Evolutionary conservation across 1,284 basidiomycete species (phyloP), one percentile per base, ranked within the genome.

Genomic region (Fomitopsis pinicola): DNA sequence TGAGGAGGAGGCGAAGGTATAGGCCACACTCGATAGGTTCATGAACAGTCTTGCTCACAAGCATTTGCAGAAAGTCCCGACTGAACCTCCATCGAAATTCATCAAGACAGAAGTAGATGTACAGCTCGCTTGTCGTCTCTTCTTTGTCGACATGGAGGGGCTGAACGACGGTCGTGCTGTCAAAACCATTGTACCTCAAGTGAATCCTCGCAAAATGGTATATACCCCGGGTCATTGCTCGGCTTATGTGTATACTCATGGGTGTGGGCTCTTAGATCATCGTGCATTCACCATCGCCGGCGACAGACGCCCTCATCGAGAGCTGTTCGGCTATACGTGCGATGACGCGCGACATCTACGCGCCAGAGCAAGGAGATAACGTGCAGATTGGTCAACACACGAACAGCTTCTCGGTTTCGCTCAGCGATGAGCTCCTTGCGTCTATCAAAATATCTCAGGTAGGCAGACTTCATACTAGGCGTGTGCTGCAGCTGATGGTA

Each of bases 141-240:
- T 95, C 30, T 98, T 92, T 67, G 87, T 99, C 58, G 97, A 99
- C 71, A 88, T 99, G 85, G 94, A 97, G 67, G 97, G 97, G 33
- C 76, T 97, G 60, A 96, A 95, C 71, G 97, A 99, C 70, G 96
- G 97, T 1, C 89, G 96, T 63, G 95, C 97, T 6, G 89, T 98
- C 64, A 98, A 98, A 76, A 97, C 93, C 0, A 96, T 99, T 64
- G 88, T 99, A 12, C 94, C 97, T 2, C 95, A 98, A 77, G 87
- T 99, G 59, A 95, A 97, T 71, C 97, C 97, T 30, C 85, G 97
- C 19, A 96, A 95, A 79, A 88, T 97, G 83, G 95, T 94, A 61
- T 61, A 80, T 56, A 4, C 12, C 42, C 42, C 52, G 59, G 19
- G 56, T 50, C 22, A 22, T 1, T 35, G 42, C 15, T 48, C 9